A percentile compares a stretch with the other conserved stretches of the same genome.
phyloP scores from a whole-genome alignment of 352 stramenopile genomes.

The Pseudoperonospora humuli region DNA sequence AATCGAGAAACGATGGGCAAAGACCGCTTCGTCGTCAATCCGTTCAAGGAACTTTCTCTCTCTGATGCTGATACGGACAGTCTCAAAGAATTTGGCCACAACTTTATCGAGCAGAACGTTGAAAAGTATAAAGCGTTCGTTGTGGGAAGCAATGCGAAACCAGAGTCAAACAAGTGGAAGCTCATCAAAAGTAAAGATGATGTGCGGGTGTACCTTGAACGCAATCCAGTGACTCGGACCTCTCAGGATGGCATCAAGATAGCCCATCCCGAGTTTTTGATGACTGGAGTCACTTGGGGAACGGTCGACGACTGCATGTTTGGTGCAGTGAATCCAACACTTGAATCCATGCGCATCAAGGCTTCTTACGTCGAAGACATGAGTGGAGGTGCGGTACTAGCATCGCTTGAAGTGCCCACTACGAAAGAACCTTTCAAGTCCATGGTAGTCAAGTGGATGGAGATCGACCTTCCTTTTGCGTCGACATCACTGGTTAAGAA shows the following conservation, averaged over 20 bases:
- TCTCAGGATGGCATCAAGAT: slow-evolving; percentile 1
- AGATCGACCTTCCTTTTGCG: slow-evolving; percentile 25
- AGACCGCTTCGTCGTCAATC: slow-evolving; percentile 25
- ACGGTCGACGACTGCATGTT: slow-evolving; percentile 41
- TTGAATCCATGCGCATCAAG: slow-evolving; percentile 33
- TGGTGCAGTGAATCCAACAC: slow-evolving; percentile 25
- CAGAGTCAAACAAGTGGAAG: slow-evolving; percentile 32
- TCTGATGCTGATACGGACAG: slow-evolving; percentile 8
- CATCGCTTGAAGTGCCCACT: slow-evolving; percentile 30
- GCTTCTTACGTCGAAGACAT: slow-evolving; percentile 39
- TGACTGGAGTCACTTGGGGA: slow-evolving; percentile 26
- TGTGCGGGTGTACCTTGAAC: slow-evolving; percentile 23
- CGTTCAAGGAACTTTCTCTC: slow-evolving; percentile 18
- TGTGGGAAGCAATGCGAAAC: slow-evolving; percentile 3
- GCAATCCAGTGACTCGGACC: slow-evolving; percentile 6
- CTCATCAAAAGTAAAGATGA: slow-evolving; percentile 25
- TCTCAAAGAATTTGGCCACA: slow-evolving; percentile 20
- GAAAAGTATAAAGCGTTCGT: slow-evolving; percentile 36
- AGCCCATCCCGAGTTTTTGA: slow-evolving; percentile 17
- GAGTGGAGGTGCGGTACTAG: slow-evolving; percentile 32
- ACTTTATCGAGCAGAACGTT: slow-evolving; percentile 24
- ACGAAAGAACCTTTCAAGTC: slow-evolving; percentile 38
- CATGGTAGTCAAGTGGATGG: slow-evolving; percentile 30
- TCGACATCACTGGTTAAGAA: slow-evolving; percentile 24
- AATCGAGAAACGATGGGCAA: slow-evolving; percentile 15